Percentiles rank a stretch among this genome's conserved stretches.
phyloP scores from a whole-genome alignment of 2,329 filamentous ascomycete species.

The Canariomyces notabilis region DNA sequence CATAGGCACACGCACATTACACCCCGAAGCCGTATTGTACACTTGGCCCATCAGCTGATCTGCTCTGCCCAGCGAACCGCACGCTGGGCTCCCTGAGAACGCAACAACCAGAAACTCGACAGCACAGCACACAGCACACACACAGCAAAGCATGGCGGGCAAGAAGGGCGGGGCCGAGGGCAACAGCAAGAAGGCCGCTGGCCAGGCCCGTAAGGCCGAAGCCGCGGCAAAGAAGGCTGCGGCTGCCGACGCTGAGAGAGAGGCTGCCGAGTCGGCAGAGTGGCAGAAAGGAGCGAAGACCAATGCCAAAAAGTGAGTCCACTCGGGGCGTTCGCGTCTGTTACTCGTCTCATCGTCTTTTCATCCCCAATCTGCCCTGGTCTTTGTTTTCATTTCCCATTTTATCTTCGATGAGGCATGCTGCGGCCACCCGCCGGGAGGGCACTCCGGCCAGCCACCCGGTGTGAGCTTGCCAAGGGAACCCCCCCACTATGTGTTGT shows the following conservation, averaged over 20 bases:
- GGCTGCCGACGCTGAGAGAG: conserved; percentile 59
- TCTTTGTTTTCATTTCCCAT: not conserved
- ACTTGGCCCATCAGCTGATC: not conserved
- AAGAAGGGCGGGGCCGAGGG: conserved; percentile 68
- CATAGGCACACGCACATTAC: not conserved
- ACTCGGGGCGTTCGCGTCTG: too few species aligned
- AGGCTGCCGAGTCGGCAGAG: conserved; percentile 63
- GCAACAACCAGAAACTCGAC: not conserved
- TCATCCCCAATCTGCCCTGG: not conserved
- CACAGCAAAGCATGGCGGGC: conserved; percentile 60
- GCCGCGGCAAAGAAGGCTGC: conserved; percentile 76
- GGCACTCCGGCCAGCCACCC: not conserved
- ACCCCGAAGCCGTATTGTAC: too few species aligned
- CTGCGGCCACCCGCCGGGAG: conserved; percentile 6
- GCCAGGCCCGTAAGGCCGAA: conserved; percentile 90
- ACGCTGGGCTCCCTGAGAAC: not conserved
- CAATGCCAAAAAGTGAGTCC: conserved; percentile 75
- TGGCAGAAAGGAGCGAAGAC: conserved; percentile 86
- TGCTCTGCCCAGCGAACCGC: not conserved
- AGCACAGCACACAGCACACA: conserved; percentile 2
- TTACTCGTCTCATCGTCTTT: conserved; percentile 7
- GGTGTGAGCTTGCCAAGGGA: not conserved
- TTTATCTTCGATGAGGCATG: not conserved
- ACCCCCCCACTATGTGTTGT: not conserved
- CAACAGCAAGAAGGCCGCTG: conserved; percentile 82